phyloP scores from a whole-genome alignment of 2,329 filamentous ascomycete genomes.

The Fusarium ambrosium region DNA sequence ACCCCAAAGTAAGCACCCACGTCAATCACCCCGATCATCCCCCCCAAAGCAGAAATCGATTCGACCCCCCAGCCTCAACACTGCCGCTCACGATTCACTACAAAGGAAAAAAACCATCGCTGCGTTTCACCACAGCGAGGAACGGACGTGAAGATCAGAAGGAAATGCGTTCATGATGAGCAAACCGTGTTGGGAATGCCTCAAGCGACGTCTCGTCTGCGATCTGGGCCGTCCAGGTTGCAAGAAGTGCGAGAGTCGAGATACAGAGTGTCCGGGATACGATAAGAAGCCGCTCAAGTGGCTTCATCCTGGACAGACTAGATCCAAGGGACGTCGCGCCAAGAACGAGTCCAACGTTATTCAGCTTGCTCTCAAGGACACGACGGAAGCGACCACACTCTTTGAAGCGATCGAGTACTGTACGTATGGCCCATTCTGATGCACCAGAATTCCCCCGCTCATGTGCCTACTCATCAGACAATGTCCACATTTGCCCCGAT shows the following conservation, averaged over 20 bases:
- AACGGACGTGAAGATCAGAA: not conserved
- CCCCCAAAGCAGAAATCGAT: not conserved
- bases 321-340: conserved; percentile 32
- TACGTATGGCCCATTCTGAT: not conserved
- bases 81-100: not conserved
- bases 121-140: not conserved
- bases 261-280: conserved; percentile 34
- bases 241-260: conserved; percentile 25
- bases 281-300: conserved; percentile 40
- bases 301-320: conserved; percentile 38
- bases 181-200: conserved; percentile 40
- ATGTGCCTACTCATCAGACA: conserved; percentile 18
- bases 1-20: conserved; percentile 4
- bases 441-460: not conserved
- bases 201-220: conserved; percentile 35
- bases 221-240: conserved; percentile 32
- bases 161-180: not conserved
- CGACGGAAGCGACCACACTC: not conserved
- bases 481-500: conserved; percentile 36
- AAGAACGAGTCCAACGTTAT: conserved; percentile 18
- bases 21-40: not conserved
- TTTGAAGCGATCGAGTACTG: conserved; percentile 26
- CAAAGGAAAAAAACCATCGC: conserved; percentile 1
- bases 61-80: conserved; percentile 3
- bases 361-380: conserved; percentile 5